phyloP scores from a whole-genome alignment of 2,329 filamentous ascomycete species.

The Epichloe scottii region DNA sequence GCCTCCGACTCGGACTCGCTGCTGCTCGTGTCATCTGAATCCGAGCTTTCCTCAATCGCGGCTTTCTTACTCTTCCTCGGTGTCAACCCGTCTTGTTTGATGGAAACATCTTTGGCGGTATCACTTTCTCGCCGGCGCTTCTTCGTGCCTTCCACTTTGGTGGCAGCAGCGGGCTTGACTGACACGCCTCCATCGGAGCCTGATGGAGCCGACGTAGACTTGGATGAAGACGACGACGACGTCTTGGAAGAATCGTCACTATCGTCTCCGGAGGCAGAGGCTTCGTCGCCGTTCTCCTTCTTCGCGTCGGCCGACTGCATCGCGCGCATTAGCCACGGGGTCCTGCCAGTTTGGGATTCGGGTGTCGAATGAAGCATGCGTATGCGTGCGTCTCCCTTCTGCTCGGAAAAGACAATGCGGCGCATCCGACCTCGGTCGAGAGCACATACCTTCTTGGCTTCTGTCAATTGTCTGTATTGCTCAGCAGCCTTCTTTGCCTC shows the following conservation, averaged over 20 bases:
- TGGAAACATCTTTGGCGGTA: constrained; percentile 13
- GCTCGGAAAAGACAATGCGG: background rate
- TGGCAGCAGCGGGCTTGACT: constrained; percentile 10
- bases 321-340: constrained; percentile 1
- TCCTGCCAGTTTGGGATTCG: background rate
- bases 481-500: constrained; percentile 24
- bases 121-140: constrained; percentile 17
- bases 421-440: background rate
- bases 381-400: background rate
- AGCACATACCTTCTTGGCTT: constrained; percentile 8
- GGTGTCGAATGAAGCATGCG: background rate
- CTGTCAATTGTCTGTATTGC: constrained; percentile 15
- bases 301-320: constrained; percentile 12
- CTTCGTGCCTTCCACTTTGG: constrained; percentile 17
- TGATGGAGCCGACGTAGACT: constrained; percentile 13
- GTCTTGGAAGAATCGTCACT: constrained; percentile 9
- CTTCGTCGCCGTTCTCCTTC: constrained; percentile 9
- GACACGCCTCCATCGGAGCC: constrained; percentile 13
- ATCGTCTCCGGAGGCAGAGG: constrained; percentile 9
- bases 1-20: background rate
- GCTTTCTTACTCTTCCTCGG: constrained; percentile 1
- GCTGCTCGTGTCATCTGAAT: background rate
- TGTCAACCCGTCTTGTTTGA: background rate
- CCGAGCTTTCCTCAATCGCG: background rate
- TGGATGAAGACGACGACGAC: constrained; percentile 10